Conservation (phyloP, 2,329 filamentous ascomycete species). For the Penicillium sclerotiorum region DNA sequence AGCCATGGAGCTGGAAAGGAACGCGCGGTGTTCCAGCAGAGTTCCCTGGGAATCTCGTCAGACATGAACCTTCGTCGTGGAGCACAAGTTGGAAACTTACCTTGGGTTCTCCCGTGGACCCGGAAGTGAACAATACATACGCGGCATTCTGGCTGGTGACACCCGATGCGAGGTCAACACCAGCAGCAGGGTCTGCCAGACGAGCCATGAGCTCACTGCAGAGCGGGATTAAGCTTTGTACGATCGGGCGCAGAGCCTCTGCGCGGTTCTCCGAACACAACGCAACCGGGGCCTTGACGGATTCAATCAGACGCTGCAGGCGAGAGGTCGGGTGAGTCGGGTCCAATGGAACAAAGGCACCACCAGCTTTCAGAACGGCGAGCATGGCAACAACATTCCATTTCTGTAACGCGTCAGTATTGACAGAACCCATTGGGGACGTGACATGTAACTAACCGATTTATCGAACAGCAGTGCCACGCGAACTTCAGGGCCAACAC, state of each 20-base stretch:
- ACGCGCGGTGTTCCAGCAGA: constrained; percentile 63
- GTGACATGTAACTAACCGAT: constrained; percentile 32
- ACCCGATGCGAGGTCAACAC: constrained; percentile 22
- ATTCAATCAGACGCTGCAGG: constrained; percentile 35
- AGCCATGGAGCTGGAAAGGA: constrained; percentile 57
- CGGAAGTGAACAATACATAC: constrained; percentile 64
- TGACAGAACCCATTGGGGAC: neutral
- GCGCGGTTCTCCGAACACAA: constrained; percentile 35
- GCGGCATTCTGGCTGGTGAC: constrained; percentile 38
- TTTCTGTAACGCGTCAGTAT: constrained; percentile 31
- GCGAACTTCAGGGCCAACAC: constrained; percentile 42
- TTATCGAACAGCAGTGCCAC: constrained; percentile 48
- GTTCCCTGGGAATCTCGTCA: constrained; percentile 50
- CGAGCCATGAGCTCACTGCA: constrained; percentile 28
- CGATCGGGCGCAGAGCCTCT: constrained; percentile 24
- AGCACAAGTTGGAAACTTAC: constrained; percentile 21
- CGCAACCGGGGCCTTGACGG: constrained; percentile 36
- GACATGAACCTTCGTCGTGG: neutral
- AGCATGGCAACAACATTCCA: constrained; percentile 47
- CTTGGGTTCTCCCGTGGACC: constrained; percentile 59
- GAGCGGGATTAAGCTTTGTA: constrained; percentile 32
- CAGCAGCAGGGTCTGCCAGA: constrained; percentile 20
- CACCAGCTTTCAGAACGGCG: constrained; percentile 46
- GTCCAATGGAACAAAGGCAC: constrained; percentile 46
- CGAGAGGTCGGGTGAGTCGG: constrained; percentile 43